phyloP scores from a whole-genome alignment of 2,329 filamentous ascomycete genomes.

The Balansia obtecta region DNA sequence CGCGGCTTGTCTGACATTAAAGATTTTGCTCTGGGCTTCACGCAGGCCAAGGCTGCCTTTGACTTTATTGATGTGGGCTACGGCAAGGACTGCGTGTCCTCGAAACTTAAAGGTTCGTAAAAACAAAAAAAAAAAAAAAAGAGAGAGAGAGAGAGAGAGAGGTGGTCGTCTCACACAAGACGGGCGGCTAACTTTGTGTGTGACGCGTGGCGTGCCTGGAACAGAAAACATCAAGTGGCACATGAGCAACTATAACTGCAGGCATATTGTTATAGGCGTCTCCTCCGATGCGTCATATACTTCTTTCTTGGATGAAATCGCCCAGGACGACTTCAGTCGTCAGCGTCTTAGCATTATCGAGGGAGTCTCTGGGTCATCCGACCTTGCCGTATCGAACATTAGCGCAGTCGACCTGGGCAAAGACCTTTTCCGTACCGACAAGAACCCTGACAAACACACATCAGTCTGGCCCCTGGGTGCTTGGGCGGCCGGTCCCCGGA shows the following conservation, averaged over 20 bases:
- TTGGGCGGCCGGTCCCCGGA: constrained; percentile 3
- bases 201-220: constrained; percentile 21
- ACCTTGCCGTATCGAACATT: constrained; percentile 34
- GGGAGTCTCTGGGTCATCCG: constrained; percentile 36
- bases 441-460: constrained; percentile 25
- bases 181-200: no score
- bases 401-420: constrained; percentile 32
- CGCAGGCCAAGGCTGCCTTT: constrained; percentile 44
- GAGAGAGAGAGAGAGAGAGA: no score
- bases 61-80: constrained; percentile 52
- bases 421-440: constrained; percentile 41
- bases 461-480: constrained; percentile 10
- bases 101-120: constrained; percentile 44
- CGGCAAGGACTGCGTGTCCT: constrained; percentile 44
- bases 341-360: constrained; percentile 41
- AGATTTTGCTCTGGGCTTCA: constrained; percentile 49
- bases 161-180: no score
- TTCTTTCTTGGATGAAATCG: constrained; percentile 43
- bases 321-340: constrained; percentile 29
- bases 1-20: constrained; percentile 35
- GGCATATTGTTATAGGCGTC: constrained; percentile 47
- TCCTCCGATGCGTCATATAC: constrained; percentile 50
- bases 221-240: constrained; percentile 43
- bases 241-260: constrained; percentile 48
- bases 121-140: no score